Evolutionary conservation across 1,284 basidiomycete genomes (phyloP), one percentile per base, ranked within the genome.

Genomic region (Ustilago nuda): DNA sequence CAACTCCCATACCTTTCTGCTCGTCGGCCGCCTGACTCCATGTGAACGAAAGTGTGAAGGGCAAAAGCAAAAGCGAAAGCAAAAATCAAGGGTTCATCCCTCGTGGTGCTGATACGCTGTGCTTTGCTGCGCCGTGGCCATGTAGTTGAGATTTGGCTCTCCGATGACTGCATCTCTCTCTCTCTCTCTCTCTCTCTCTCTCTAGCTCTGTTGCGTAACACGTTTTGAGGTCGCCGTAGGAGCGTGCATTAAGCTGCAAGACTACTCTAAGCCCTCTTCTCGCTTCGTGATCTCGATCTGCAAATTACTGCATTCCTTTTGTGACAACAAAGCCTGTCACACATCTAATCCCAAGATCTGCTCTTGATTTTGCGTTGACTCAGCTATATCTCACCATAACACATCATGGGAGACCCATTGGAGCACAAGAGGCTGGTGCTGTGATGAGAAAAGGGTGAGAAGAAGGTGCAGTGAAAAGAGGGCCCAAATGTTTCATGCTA

Each of bases 161-260:
- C n/a, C 0, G 9, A 7, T 55, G n/a, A 7, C 17, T 23, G 45
- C 45, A 48, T 48, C 27, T 9, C 45, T 30, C 7, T 19, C n/a
- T 15, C 36, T 37, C 36, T 6, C 36, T 37, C 19, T 48, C 27
- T 9, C 45, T 30, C 7, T 19, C n/a, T 15, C 36, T 37, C 36
- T 37, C 36, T 37, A 17, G 9, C 15, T 17, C 15, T 45, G 8
- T 8, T 15, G 15, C 5, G n/a, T 27, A 32, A 27, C 48, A 50
- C 48, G 23, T 50, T 50, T 50, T 50, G 30, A 27, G 48, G 48
- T 50, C 48, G 48, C 30, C 48, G 48, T 50, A 13, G 11, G 30
- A 12, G 48, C 48, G 11, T 30, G 48, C 48, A 50, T 30, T 32
- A 30, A 50, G 48, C 48, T 50, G 48, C 48, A 50, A 27, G 48